Percentiles rank a stretch among this genome's conserved stretches.
Evolutionary conservation across 2,329 filamentous ascomycete genomes (phyloP).

Genomic region (Macrophomina pseudophaseolina): DNA sequence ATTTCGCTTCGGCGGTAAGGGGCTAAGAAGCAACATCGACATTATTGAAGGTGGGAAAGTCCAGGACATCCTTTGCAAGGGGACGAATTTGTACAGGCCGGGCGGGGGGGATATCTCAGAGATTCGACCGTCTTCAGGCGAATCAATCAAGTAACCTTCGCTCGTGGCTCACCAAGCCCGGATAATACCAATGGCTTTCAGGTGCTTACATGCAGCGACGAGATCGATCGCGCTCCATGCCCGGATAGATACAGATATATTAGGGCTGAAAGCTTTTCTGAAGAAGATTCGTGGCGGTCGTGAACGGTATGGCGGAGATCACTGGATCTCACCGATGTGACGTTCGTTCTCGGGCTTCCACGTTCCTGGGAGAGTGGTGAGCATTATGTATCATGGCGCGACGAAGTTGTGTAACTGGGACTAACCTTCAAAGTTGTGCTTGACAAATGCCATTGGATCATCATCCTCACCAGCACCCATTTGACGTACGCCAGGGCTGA

Average conservation of each 20-base stretch:
- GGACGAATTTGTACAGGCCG: background rate
- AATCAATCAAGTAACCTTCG: background rate
- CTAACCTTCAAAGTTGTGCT: slow-evolving; percentile 93
- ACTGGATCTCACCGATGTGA: slow-evolving; percentile 62
- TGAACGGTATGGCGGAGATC: slow-evolving; percentile 7
- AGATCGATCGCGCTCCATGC: slow-evolving; percentile 18
- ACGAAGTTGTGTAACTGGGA: slow-evolving; percentile 27
- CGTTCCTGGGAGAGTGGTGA: slow-evolving; percentile 58
- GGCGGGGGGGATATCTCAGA: background rate
- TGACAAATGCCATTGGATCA: slow-evolving; percentile 96
- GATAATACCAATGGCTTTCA: slow-evolving; percentile 1
- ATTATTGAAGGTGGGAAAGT: slow-evolving; percentile 1
- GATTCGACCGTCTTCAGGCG: background rate
- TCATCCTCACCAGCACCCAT: slow-evolving; percentile 90
- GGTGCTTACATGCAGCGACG: background rate
- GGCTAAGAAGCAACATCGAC: background rate
- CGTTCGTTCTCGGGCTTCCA: slow-evolving; percentile 77
- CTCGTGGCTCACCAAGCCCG: too few species aligned
- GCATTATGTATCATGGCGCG: background rate
- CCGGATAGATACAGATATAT: slow-evolving; percentile 14
- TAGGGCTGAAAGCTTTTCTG: slow-evolving; percentile 19
- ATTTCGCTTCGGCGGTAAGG: background rate
- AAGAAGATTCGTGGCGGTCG: slow-evolving; percentile 27
- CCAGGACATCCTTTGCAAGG: background rate
- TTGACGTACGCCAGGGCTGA: slow-evolving; percentile 91